Evolutionary conservation across 768 basidiomycete species (phyloP).

Genomic region (Mrakia blollopis): DNA sequence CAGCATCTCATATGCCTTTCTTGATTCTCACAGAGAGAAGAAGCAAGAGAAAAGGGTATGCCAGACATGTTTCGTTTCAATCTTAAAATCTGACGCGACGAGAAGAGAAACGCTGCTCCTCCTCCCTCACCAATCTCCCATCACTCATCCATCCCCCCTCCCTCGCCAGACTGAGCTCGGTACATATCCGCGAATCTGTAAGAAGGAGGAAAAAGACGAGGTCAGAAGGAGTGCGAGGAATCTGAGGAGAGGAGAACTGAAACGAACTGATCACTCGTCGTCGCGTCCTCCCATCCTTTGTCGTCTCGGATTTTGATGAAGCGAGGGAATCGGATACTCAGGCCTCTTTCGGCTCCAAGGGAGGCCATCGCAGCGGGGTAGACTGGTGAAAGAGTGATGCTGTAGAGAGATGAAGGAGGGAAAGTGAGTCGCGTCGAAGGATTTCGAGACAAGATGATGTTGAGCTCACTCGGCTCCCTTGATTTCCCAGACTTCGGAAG

Average conservation of each 20-base stretch:
- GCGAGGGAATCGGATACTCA: slow-evolving; percentile 75
- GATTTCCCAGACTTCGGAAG: slow-evolving; percentile 75
- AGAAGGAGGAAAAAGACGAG: neutral
- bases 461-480: slow-evolving; percentile 51
- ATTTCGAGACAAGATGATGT: slow-evolving; percentile 35
- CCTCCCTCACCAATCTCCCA: neutral
- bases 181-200: slow-evolving; percentile 26
- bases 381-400: slow-evolving; percentile 77
- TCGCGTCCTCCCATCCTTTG: slow-evolving; percentile 67
- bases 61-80: too few species aligned
- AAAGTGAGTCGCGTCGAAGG: neutral
- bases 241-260: neutral
- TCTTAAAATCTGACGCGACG: too few species aligned
- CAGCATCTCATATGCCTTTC: too few species aligned
- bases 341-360: slow-evolving; percentile 59
- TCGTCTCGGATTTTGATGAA: slow-evolving; percentile 72
- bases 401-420: slow-evolving; percentile 39
- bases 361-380: slow-evolving; percentile 70
- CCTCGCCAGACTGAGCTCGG: slow-evolving; percentile 5
- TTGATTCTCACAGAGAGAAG: too few species aligned
- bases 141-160: neutral
- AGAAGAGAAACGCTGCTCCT: too few species aligned
- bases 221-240: neutral
- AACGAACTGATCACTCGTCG: slow-evolving; percentile 56
- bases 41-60: too few species aligned